A percentile compares a stretch with the other conserved stretches of the same genome.
These are phyloP conservation scores for Leccinum fallax DNA, from an alignment of 1,284 basidiomycete genomes.

Conservation along the genomic window DNA sequence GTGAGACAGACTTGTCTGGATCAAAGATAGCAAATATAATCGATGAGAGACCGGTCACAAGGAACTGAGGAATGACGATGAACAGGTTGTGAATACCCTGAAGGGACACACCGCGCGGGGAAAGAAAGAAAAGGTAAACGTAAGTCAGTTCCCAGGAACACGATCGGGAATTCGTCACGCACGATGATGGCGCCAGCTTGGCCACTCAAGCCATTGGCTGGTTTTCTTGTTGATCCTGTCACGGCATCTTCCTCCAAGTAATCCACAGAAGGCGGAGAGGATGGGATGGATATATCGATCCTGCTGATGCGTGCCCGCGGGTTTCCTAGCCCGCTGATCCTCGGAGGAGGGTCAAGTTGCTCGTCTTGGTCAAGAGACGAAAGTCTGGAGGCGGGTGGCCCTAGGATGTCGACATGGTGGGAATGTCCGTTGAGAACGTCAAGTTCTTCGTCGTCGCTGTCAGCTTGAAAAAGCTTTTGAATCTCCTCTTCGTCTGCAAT, in stretches of 20 bases:
- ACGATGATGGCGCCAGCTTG: constrained; percentile 92
- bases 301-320: constrained; percentile 25
- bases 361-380: constrained; percentile 12
- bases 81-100: constrained; percentile 93
- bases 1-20: constrained; percentile 50
- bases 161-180: constrained; percentile 30
- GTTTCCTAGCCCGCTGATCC: constrained; percentile 17
- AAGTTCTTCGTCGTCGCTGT: constrained; percentile 21
- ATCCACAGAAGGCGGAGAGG: constrained; percentile 5
- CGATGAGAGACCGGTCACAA: constrained; percentile 67
- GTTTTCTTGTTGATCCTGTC: constrained; percentile 15
- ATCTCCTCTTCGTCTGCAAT: constrained; percentile 28
- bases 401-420: neutral
- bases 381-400: neutral
- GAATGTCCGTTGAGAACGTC: neutral
- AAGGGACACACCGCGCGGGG: neutral
- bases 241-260: constrained; percentile 6
- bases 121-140: neutral
- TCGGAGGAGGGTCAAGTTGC: constrained; percentile 6
- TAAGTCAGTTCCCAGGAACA: constrained; percentile 3
- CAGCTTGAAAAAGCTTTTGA: constrained; percentile 19
- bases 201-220: constrained; percentile 52
- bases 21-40: constrained; percentile 71
- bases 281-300: constrained; percentile 18
- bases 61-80: constrained; percentile 77